Evolutionary conservation across 208 protist genomes (phyloP).

Genomic region (Leishmania martiniquensis): DNA sequence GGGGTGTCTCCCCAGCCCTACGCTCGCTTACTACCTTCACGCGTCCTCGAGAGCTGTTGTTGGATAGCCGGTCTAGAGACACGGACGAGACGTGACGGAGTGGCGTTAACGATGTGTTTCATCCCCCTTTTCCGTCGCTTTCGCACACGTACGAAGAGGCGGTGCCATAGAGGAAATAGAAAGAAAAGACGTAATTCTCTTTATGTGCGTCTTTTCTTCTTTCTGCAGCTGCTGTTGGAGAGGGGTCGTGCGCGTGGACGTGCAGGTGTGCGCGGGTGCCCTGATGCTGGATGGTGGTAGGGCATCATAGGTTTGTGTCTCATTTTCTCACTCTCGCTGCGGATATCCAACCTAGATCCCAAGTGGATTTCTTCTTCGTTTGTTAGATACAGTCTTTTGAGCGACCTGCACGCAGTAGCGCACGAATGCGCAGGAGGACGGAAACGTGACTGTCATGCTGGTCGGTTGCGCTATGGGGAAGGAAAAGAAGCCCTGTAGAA

Average conservation of each 20-base stretch:
- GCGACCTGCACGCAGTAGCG: neutral
- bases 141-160: too few relatives aligned
- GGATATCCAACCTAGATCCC: neutral
- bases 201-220: too few relatives aligned
- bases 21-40: neutral
- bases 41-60: neutral
- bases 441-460: neutral
- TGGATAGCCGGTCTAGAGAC: neutral
- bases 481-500: neutral
- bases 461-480: neutral
- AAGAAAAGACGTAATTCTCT: too few relatives aligned
- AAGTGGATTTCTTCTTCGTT: neutral
- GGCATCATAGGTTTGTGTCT: neutral
- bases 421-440: neutral
- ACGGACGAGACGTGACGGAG: neutral
- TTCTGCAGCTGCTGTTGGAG: slow-evolving; percentile 9
- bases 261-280: neutral
- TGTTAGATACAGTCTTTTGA: neutral
- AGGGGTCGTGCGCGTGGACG: neutral
- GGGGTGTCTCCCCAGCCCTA: neutral
- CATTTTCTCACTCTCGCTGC: neutral
- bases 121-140: neutral
- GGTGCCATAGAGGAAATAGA: too few relatives aligned
- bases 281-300: neutral
- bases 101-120: neutral